These are phyloP conservation scores for Ceratobasidium sp. DNA, from an alignment of 1,284 basidiomycete species.

Conservation along the genomic window DNA sequence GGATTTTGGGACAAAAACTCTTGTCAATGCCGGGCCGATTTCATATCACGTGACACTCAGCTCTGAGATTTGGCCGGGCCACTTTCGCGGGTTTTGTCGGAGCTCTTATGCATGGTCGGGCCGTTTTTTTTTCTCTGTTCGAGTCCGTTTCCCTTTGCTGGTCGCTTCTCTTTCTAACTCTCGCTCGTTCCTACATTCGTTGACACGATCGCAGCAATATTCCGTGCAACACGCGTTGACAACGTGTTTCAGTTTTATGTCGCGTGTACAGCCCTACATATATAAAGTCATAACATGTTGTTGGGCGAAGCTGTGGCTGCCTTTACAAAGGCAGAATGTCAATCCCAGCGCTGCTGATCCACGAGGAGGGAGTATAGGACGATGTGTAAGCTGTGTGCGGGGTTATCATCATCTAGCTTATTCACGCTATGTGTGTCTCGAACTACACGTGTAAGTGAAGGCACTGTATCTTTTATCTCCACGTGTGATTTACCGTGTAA, in stretches of 20 bases:
- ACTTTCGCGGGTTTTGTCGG: neutral
- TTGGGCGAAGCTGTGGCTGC: neutral
- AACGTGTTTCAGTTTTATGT: neutral
- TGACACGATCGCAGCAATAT: too few species aligned
- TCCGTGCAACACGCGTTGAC: neutral
- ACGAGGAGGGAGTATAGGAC: neutral
- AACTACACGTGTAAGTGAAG: neutral
- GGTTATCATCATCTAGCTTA: too few species aligned
- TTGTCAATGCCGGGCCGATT: neutral
- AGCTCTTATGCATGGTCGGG: neutral
- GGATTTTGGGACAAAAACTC: neutral
- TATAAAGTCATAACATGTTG: neutral
- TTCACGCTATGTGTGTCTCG: neutral
- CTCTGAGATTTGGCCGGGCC: neutral
- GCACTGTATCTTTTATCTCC: too few species aligned
- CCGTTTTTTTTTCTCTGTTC: neutral
- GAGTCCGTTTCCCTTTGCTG: neutral
- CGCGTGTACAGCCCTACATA: neutral
- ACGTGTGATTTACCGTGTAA: too few species aligned
- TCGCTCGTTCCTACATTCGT: too few species aligned
- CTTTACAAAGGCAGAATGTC: neutral
- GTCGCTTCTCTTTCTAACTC: neutral
- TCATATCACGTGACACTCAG: neutral
- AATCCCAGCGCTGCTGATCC: neutral
- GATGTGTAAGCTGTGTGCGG: neutral